phyloP scores from a whole-genome alignment of 306 rosid species.

The Heteromeles arbutifolia region DNA sequence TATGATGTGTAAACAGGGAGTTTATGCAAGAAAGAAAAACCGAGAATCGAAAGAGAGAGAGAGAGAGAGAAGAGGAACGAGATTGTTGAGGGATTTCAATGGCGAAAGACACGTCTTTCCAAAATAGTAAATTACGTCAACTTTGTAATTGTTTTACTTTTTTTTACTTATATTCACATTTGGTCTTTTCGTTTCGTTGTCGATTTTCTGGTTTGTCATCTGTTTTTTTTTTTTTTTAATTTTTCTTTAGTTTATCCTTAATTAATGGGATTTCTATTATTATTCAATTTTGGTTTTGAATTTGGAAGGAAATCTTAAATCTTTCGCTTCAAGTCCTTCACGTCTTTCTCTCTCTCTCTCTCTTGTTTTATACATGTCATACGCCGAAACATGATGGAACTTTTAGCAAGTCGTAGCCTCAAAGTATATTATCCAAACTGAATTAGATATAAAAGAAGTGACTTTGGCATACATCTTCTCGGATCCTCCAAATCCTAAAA shows the following conservation, averaged over 20 bases:
- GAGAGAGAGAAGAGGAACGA: neutral
- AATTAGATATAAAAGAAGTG: too few relatives aligned
- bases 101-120: constrained; percentile 19
- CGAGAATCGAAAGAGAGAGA: neutral
- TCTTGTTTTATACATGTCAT: too few relatives aligned
- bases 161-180: neutral
- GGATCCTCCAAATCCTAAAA: neutral
- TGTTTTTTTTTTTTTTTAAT: neutral
- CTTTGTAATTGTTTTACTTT: neutral
- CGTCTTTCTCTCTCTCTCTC: too few relatives aligned
- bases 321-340: too few relatives aligned
- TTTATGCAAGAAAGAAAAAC: neutral
- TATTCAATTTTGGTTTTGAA: neutral
- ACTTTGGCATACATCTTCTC: too few relatives aligned
- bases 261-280: neutral
- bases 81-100: constrained; percentile 36
- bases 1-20: neutral
- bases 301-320: neutral
- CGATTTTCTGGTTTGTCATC: neutral
- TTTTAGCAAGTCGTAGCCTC: too few relatives aligned
- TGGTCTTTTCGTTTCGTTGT: neutral
- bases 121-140: constrained; percentile 1
- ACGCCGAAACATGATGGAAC: too few relatives aligned
- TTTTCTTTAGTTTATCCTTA: neutral
- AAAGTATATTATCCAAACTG: too few relatives aligned